Evolutionary conservation across 164 flowering plant species (phyloP).

Genomic region (Aristolochia contorta): DNA sequence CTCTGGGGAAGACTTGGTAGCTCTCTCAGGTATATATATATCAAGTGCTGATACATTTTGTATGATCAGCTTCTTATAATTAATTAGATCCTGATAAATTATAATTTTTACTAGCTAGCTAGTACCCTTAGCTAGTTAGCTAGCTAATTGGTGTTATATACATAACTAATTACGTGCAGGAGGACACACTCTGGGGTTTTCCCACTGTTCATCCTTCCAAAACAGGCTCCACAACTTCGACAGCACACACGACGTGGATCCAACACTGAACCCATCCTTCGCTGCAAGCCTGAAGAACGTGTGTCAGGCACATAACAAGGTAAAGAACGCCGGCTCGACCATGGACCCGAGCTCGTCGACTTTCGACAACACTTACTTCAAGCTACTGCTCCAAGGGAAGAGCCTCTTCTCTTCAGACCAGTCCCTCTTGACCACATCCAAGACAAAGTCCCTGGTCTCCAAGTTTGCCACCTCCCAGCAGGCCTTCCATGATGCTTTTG

Average conservation of each 20-base stretch:
- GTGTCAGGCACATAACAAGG: slow-evolving; percentile 54
- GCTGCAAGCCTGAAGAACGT: slow-evolving; percentile 39
- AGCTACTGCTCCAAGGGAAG: slow-evolving; percentile 47
- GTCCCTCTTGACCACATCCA: slow-evolving; percentile 34
- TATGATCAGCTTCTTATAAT: too few species aligned
- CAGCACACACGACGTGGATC: slow-evolving; percentile 44
- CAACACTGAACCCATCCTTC: slow-evolving; percentile 40
- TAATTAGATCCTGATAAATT: slow-evolving; percentile 6
- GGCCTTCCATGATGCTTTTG: slow-evolving; percentile 53
- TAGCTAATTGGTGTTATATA: too few species aligned
- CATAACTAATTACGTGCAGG: slow-evolving; percentile 25
- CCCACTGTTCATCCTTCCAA: slow-evolving; percentile 83
- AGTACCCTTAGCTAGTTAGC: too few species aligned
- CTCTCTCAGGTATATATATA: slow-evolving; percentile 70
- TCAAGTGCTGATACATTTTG: too few species aligned
- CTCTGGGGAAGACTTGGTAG: slow-evolving; percentile 55
- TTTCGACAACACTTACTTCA: slow-evolving; percentile 68
- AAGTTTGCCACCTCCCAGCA: slow-evolving; percentile 41
- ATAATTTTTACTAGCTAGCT: neutral
- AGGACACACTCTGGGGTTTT: slow-evolving; percentile 77
- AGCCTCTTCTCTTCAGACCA: slow-evolving; percentile 69
- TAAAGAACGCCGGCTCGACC: slow-evolving; percentile 44
- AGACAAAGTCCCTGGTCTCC: slow-evolving; percentile 38
- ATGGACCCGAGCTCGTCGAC: slow-evolving; percentile 35
- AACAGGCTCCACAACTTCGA: slow-evolving; percentile 73